Evolutionary conservation across 2,329 filamentous ascomycete species (phyloP).

Genomic region (Basipetospora chlamydospora): DNA sequence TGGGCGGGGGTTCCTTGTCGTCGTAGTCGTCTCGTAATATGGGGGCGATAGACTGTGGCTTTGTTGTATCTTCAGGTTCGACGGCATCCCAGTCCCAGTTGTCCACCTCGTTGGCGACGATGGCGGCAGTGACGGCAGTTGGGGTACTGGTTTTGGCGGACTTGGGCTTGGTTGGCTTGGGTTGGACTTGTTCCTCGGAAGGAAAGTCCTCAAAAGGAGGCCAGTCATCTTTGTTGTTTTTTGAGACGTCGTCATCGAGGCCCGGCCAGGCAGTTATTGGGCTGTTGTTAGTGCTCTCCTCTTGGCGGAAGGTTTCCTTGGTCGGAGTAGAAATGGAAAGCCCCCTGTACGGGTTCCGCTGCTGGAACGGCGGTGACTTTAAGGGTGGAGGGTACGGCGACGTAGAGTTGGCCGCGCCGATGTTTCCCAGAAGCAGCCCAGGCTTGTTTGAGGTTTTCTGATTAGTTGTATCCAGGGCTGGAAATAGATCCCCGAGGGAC

Average conservation of each 20-base stretch:
- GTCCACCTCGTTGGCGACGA: constrained; percentile 6
- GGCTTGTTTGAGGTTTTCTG: constrained; percentile 11
- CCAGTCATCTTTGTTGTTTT: constrained; percentile 30
- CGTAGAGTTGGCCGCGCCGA: constrained; percentile 13
- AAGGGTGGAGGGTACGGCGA: constrained; percentile 30
- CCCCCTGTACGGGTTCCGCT: constrained; percentile 37
- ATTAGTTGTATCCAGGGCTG: background rate
- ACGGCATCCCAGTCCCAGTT: constrained; percentile 37
- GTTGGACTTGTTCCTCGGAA: background rate
- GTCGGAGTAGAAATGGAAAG: constrained; percentile 30
- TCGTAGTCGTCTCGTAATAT: constrained; percentile 3
- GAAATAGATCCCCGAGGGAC: constrained; percentile 18
- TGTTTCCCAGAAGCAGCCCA: constrained; percentile 18
- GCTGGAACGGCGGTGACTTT: constrained; percentile 37
- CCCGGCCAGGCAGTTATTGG: constrained; percentile 33
- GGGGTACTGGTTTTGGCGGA: constrained; percentile 6
- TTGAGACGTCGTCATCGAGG: constrained; percentile 12
- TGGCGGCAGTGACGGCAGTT: no score
- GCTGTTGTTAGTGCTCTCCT: constrained; percentile 20
- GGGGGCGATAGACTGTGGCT: constrained; percentile 7
- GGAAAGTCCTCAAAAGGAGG: constrained; percentile 32
- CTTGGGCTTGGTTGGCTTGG: no score
- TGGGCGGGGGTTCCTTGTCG: constrained; percentile 46
- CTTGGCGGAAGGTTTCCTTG: constrained; percentile 17
- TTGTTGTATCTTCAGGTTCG: constrained; percentile 15